A percentile compares a stretch with the other conserved stretches of the same genome.
These are phyloP conservation scores for Coelastrella sp. DNA, from an alignment of 139 green algal species.

Conservation along the genomic window DNA sequence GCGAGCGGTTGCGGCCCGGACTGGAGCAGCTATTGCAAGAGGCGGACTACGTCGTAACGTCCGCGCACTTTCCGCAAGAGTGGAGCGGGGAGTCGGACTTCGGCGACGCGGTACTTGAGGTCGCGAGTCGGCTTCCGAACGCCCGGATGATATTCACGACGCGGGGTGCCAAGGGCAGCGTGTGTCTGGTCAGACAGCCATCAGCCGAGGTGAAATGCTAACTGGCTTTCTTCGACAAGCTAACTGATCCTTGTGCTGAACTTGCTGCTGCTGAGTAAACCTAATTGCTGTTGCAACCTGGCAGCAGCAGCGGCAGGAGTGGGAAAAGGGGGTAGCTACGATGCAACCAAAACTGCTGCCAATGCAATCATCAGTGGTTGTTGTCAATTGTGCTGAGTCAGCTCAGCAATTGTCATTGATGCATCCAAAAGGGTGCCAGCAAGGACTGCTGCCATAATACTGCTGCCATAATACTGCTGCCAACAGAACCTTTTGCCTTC, in stretches of 20 bases:
- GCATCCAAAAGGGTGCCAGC: no score
- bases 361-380: no score
- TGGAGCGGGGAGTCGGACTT: constrained; percentile 77
- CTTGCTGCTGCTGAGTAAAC: no score
- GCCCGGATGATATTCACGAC: constrained; percentile 78
- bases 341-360: no score
- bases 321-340: no score
- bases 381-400: no score
- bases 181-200: constrained; percentile 3
- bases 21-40: constrained; percentile 82
- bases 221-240: neutral
- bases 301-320: no score
- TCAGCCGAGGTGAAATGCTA: neutral
- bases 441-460: no score
- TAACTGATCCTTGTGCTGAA: neutral
- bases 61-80: constrained; percentile 84
- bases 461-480: neutral
- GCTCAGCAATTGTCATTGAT: no score
- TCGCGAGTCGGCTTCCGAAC: constrained; percentile 71
- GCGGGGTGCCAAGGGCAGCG: constrained; percentile 60
- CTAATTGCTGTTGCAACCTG: no score
- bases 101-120: constrained; percentile 81
- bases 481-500: no score
- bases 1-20: constrained; percentile 82
- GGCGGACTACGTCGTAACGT: constrained; percentile 90